phyloP scores from a whole-genome alignment of 2,329 filamentous ascomycete genomes.

The Aspergillus sp. region DNA sequence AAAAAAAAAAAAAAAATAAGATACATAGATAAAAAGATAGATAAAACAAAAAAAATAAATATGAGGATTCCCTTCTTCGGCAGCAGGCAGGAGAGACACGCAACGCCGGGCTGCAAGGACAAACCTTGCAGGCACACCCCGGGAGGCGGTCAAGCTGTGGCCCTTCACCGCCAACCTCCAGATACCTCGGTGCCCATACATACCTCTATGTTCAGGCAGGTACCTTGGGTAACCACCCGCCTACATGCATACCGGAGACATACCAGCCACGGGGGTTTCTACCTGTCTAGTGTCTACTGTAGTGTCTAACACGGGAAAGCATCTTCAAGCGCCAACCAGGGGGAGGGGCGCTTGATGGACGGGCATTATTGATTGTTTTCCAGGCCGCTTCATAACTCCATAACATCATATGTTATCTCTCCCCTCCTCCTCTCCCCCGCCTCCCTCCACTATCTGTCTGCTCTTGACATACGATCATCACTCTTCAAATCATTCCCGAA shows the following conservation, averaged over 20 bases:
- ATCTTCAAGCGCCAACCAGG: neutral
- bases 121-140: conserved; percentile 26
- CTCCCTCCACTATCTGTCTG: neutral
- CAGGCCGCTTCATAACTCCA: neutral
- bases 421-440: neutral
- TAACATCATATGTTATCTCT: neutral
- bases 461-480: neutral
- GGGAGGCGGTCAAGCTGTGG: conserved; percentile 28
- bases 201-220: conserved; percentile 19
- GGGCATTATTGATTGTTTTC: neutral
- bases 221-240: neutral
- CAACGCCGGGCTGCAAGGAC: conserved; percentile 24
- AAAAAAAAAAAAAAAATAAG: neutral
- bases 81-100: conserved; percentile 9
- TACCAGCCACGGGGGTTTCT: conserved; percentile 7
- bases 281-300: neutral
- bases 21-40: neutral
- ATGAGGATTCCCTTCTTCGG: neutral
- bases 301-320: too few species aligned
- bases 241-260: conserved; percentile 11
- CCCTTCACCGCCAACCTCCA: conserved; percentile 15
- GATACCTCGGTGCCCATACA: conserved; percentile 10
- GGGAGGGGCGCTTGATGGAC: neutral
- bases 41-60: neutral
- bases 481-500: neutral